Evolutionary conservation across 257 asterid species (phyloP).

Genomic region (Cinchona pubescens): DNA sequence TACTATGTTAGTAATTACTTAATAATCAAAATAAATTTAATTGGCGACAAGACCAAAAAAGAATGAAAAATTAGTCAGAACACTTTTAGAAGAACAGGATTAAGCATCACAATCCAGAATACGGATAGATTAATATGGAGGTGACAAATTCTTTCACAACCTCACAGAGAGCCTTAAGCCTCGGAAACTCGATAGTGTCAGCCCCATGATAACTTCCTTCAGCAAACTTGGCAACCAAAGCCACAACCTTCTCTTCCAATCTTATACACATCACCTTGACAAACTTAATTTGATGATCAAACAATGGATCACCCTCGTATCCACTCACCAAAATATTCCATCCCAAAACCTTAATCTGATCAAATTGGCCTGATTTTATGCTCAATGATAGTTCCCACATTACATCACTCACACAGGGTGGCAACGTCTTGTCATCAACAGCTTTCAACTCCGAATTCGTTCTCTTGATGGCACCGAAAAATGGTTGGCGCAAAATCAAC

Average conservation of each 20-base stretch:
- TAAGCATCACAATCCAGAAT: no score
- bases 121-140: not conserved
- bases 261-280: no score
- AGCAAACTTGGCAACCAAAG: not conserved
- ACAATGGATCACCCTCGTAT: constrained; percentile 5
- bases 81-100: no score
- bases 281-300: constrained; percentile 18
- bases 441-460: constrained; percentile 40
- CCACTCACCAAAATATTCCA: constrained; percentile 24
- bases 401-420: constrained; percentile 20
- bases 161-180: not conserved
- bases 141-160: not conserved
- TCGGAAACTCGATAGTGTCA: not conserved
- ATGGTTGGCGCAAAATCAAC: constrained; percentile 46
- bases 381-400: constrained; percentile 36
- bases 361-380: not conserved
- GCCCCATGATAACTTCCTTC: constrained; percentile 11
- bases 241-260: constrained; percentile 4
- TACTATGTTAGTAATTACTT: no score
- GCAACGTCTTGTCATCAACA: constrained; percentile 20
- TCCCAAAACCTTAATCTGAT: constrained; percentile 17
- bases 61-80: no score
- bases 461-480: constrained; percentile 49
- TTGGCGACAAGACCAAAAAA: no score
- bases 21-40: no score